These are phyloP conservation scores for Cylindrotheca fusiformis DNA, from an alignment of 108 stramenopile genomes.

Conservation along the genomic window DNA sequence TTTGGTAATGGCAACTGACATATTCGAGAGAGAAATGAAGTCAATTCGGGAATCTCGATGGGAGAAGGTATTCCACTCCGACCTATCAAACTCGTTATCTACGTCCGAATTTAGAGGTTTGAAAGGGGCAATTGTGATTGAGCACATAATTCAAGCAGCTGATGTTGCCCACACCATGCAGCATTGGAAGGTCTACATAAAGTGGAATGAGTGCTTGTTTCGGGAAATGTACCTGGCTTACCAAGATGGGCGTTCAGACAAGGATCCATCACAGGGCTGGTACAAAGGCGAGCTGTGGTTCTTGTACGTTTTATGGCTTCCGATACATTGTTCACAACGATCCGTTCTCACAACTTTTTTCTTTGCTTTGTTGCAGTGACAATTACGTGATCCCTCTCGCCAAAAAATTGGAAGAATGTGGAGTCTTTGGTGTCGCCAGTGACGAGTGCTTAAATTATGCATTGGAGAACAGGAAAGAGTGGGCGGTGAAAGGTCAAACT, in stretches of 20 bases:
- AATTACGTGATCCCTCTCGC: slow-evolving; percentile 26
- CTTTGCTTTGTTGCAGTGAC: slow-evolving; percentile 2
- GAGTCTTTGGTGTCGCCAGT: slow-evolving; percentile 19
- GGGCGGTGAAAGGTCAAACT: slow-evolving; percentile 14
- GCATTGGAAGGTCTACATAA: slow-evolving; percentile 29
- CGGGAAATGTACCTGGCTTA: slow-evolving; percentile 21
- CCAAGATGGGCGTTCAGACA: slow-evolving; percentile 12
- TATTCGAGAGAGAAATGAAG: slow-evolving; percentile 35
- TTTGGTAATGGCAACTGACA: slow-evolving; percentile 39
- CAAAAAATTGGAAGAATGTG: slow-evolving; percentile 21
- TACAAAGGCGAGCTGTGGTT: slow-evolving; percentile 32
- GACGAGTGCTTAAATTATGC: slow-evolving; percentile 25
- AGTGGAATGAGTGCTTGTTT: slow-evolving; percentile 27
- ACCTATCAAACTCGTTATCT: background rate
- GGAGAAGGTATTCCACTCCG: slow-evolving; percentile 38
- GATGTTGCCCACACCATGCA: slow-evolving; percentile 23
- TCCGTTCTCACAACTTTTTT: background rate
- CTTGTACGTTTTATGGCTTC: slow-evolving; percentile 1
- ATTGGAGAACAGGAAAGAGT: slow-evolving; percentile 16
- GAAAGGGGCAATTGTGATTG: slow-evolving; percentile 40
- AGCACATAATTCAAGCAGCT: slow-evolving; percentile 46
- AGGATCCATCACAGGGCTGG: slow-evolving; percentile 28
- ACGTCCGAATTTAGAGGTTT: slow-evolving; percentile 8
- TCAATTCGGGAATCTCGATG: slow-evolving; percentile 33
- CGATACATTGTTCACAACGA: slow-evolving; percentile 1